Percentiles rank a stretch among this genome's conserved stretches.
Conservation (phyloP, 805 yeast genomes). For the Kuraishia ogatae region DNA sequence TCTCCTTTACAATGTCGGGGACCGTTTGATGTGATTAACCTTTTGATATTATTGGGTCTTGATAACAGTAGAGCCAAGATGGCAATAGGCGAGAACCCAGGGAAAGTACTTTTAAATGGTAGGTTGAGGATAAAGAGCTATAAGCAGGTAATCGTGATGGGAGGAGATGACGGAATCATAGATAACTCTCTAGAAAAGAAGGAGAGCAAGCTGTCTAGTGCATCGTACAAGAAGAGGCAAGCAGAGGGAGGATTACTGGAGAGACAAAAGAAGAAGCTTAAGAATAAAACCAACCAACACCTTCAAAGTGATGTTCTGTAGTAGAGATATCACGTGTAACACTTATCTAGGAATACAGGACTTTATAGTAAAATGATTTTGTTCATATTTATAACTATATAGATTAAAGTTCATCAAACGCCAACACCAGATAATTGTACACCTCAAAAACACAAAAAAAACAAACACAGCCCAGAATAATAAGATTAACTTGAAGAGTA, state of each 20-base stretch:
- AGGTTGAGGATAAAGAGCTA: conserved; percentile 63
- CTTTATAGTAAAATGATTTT: no score
- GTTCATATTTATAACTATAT: no score
- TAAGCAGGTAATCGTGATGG: conserved; percentile 64
- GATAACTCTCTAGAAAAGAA: not conserved
- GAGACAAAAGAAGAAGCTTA: conserved; percentile 2
- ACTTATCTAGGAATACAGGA: no score
- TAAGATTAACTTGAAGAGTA: not conserved
- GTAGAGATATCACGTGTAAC: not conserved
- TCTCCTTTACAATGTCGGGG: conserved; percentile 52
- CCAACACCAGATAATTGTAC: not conserved
- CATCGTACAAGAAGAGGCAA: not conserved
- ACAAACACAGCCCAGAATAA: not conserved
- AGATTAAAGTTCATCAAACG: not conserved
- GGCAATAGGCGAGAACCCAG: conserved; percentile 52
- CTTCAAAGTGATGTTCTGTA: not conserved
- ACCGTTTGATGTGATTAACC: conserved; percentile 56
- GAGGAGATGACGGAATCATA: conserved; percentile 20
- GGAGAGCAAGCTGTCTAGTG: not conserved
- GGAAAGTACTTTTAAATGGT: conserved; percentile 63
- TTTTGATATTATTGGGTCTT: conserved; percentile 64
- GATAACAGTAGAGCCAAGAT: conserved; percentile 51
- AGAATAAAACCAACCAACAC: not conserved
- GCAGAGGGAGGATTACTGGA: not conserved
- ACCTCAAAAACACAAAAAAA: not conserved